These are phyloP conservation scores for Davidsoniella virescens DNA, from an alignment of 2,329 filamentous ascomycete species.

Conservation along the genomic window DNA sequence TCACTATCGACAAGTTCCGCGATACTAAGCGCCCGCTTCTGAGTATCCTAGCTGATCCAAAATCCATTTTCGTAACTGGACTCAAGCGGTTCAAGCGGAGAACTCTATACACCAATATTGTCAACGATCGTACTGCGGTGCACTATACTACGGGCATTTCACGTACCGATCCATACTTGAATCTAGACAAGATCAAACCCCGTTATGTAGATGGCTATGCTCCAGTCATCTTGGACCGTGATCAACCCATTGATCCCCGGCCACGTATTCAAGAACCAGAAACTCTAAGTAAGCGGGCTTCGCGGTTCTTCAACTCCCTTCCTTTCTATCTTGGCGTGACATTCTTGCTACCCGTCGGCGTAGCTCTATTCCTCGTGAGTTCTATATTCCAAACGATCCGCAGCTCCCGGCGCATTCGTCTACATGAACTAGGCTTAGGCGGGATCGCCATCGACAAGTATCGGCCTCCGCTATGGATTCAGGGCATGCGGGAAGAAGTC, in stretches of 20 bases:
- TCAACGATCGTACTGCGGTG: slow-evolving; percentile 68
- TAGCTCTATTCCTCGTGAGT: slow-evolving; percentile 58
- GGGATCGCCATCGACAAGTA: slow-evolving; percentile 56
- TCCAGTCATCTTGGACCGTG: slow-evolving; percentile 56
- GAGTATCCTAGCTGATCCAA: slow-evolving; percentile 63
- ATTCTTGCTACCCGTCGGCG: slow-evolving; percentile 58
- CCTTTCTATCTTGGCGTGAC: slow-evolving; percentile 49
- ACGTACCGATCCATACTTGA: slow-evolving; percentile 59
- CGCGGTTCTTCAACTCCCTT: slow-evolving; percentile 23
- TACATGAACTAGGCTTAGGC: slow-evolving; percentile 56
- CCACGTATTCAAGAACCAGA: slow-evolving; percentile 16
- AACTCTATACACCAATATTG: slow-evolving; percentile 69
- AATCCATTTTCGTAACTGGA: slow-evolving; percentile 72
- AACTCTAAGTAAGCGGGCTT: slow-evolving; percentile 22
- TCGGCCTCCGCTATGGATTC: slow-evolving; percentile 58
- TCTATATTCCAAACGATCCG: slow-evolving; percentile 60
- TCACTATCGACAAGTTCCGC: slow-evolving; percentile 72
- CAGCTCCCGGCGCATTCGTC: slow-evolving; percentile 56
- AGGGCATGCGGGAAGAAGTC: slow-evolving; percentile 57
- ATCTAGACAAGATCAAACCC: slow-evolving; percentile 29
- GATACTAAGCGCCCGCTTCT: slow-evolving; percentile 69
- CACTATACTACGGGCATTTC: slow-evolving; percentile 73
- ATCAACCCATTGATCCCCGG: slow-evolving; percentile 34
- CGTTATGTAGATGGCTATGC: slow-evolving; percentile 62
- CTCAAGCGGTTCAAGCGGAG: slow-evolving; percentile 60